Conservation (phyloP, 306 rosid genomes). For the Acacia confusa region DNA sequence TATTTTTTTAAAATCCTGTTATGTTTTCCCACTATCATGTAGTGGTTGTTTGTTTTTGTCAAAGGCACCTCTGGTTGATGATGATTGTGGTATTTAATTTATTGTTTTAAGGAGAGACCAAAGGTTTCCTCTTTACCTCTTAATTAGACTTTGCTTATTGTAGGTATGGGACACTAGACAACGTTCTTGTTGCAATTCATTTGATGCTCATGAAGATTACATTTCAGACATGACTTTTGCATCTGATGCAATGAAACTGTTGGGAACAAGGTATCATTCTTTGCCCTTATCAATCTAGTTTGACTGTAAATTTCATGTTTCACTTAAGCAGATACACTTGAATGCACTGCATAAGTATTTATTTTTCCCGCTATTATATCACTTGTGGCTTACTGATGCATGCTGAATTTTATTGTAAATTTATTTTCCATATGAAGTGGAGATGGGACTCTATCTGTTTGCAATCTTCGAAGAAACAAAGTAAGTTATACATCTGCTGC, state of each 20-base stretch:
- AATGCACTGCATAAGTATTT: conserved; percentile 5
- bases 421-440: conserved; percentile 59
- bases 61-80: neutral
- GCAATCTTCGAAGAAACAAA: conserved; percentile 80
- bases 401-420: conserved; percentile 5
- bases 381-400: conserved; percentile 7
- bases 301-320: neutral
- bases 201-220: conserved; percentile 72
- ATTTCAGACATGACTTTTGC: conserved; percentile 81
- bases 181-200: conserved; percentile 75
- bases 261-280: conserved; percentile 76
- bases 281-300: neutral
- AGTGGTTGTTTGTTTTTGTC: neutral
- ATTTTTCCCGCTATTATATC: conserved; percentile 1
- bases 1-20: neutral
- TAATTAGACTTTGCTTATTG: neutral
- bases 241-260: conserved; percentile 74
- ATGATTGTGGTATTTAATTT: conserved; percentile 1
- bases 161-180: conserved; percentile 96
- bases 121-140: conserved; percentile 22
- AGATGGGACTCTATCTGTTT: conserved; percentile 92
- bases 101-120: conserved; percentile 10
- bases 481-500: conserved; percentile 52
- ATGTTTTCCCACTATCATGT: neutral
- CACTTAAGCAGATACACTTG: neutral